Conservation (phyloP, 2,329 filamentous ascomycete genomes). For the Talaromyces verruculosus region DNA sequence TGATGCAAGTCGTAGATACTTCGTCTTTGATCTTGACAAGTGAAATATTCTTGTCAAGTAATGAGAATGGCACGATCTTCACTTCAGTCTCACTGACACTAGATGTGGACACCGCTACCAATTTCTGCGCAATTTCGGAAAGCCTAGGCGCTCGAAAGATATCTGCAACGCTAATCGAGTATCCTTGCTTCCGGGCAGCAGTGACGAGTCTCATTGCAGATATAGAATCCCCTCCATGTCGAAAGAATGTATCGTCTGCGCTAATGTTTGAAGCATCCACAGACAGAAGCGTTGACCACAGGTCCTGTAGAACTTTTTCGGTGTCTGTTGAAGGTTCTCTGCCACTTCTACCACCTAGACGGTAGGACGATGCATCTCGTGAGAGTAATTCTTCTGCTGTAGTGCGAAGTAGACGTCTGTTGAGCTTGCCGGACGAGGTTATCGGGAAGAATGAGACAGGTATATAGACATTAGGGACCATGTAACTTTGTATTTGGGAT, state of each 20-base stretch:
- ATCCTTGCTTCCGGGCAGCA: slow-evolving; percentile 18
- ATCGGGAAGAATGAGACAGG: slow-evolving; percentile 19
- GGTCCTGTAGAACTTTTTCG: slow-evolving; percentile 21
- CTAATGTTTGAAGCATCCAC: slow-evolving; percentile 22
- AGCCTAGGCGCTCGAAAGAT: slow-evolving; percentile 18
- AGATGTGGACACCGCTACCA: neutral
- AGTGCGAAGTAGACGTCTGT: slow-evolving; percentile 19
- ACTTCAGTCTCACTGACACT: neutral
- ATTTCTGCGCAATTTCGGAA: slow-evolving; percentile 21
- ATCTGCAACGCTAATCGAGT: slow-evolving; percentile 18
- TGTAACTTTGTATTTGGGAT: slow-evolving; percentile 19
- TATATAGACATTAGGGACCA: slow-evolving; percentile 23
- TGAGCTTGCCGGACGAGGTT: slow-evolving; percentile 21
- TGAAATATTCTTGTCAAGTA: slow-evolving; percentile 9
- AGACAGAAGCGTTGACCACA: slow-evolving; percentile 22
- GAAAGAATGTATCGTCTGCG: slow-evolving; percentile 30
- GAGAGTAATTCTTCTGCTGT: slow-evolving; percentile 15
- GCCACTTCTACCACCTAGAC: slow-evolving; percentile 19
- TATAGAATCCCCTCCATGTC: slow-evolving; percentile 30
- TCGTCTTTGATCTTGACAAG: slow-evolving; percentile 20
- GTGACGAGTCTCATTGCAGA: slow-evolving; percentile 27
- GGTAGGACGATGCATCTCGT: slow-evolving; percentile 18
- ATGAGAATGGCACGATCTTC: slow-evolving; percentile 15
- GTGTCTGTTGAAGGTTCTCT: slow-evolving; percentile 17
- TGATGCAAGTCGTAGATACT: slow-evolving; percentile 24